Base-by-base conservation (phyloP, 1,284 basidiomycete genomes). In the Sanghuangporus sanghuang region DNA sequence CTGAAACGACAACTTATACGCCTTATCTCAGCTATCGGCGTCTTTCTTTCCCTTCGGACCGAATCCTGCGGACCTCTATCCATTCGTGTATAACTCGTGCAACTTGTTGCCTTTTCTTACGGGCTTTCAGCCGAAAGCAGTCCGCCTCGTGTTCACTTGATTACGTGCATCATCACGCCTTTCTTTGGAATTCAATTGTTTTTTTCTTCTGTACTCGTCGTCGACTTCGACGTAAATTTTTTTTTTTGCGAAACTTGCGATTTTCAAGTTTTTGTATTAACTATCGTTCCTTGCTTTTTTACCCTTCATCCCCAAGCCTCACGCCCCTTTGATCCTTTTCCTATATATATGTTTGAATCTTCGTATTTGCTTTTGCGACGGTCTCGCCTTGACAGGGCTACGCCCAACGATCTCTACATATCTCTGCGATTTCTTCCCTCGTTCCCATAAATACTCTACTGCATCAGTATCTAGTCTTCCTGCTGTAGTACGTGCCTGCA, bases 381-480 rank as follows among this genome's bases (percentile, higher is more conserved):
- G 35, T 21, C 55, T 36, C 48, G 38, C 40, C 42, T 57, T 52
- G 3, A 27, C 55, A 11, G 23, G 35, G 36, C 58, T 48, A 52
- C 14, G 16, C 36, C 58, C 58, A 52, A 60, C 48, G 58, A 60
- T 60, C 58, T 60, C 35, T 39, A 14, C 56, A 38, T 38, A 62
- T 57, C 42, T 46, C 53, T 36, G 16, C 42, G 52, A 56, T 58
- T 42, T 58, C 27, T 42, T 53, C 57, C 14, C 36, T 35, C 53
- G 32, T 36, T 54, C 23, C 5, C 49, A 52, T 27, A 52, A 57
- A 49, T 63, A 63, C 49, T 46, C 50, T 63, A 58, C 53, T 49
- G 62, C 54, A 62, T 57, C 55, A 62, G 53, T 57, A 57, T 50
- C 54, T 62, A 62, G 54, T 57, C 21, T 62, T 42, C 38, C 54